Evolutionary conservation across 1,139 yeast genomes (phyloP).

Genomic region (Kurtzmaniella natalensis): DNA sequence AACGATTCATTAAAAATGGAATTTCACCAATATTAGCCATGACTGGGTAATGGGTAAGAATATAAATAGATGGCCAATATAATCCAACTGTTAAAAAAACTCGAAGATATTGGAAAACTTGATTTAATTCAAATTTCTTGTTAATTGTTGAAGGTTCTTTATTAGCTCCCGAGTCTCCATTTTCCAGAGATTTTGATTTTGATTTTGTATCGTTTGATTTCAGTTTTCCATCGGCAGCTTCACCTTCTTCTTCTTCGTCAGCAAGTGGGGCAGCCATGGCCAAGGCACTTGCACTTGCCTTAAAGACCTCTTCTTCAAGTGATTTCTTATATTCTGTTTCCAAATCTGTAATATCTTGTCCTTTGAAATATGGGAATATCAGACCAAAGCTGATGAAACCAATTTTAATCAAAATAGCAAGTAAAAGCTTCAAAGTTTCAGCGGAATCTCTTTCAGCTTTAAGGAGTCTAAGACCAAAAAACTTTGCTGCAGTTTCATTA

Average conservation of each 20-base stretch:
- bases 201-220: background rate
- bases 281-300: constrained; percentile 72
- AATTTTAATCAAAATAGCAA: constrained; percentile 58
- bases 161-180: background rate
- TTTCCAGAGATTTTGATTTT: constrained; percentile 1
- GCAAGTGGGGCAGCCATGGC: constrained; percentile 84
- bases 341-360: constrained; percentile 35
- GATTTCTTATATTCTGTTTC: constrained; percentile 45
- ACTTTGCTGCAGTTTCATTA: constrained; percentile 52
- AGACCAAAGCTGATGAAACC: constrained; percentile 66
- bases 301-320: constrained; percentile 57
- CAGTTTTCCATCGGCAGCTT: constrained; percentile 7
- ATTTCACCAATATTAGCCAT: constrained; percentile 55
- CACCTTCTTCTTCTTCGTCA: constrained; percentile 60
- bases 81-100: constrained; percentile 59
- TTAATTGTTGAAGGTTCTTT: constrained; percentile 10
- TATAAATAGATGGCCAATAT: constrained; percentile 57
- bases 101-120: constrained; percentile 41
- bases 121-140: constrained; percentile 19
- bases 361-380: constrained; percentile 50
- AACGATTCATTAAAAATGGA: constrained; percentile 43
- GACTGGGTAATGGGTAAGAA: constrained; percentile 61
- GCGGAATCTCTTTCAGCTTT: constrained; percentile 32
- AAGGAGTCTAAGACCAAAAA: constrained; percentile 55
- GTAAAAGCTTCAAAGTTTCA: constrained; percentile 43